A percentile compares a stretch with the other conserved stretches of the same genome.
Conservation (phyloP, 768 basidiomycete species). For the Calocybe gangraenosa region DNA sequence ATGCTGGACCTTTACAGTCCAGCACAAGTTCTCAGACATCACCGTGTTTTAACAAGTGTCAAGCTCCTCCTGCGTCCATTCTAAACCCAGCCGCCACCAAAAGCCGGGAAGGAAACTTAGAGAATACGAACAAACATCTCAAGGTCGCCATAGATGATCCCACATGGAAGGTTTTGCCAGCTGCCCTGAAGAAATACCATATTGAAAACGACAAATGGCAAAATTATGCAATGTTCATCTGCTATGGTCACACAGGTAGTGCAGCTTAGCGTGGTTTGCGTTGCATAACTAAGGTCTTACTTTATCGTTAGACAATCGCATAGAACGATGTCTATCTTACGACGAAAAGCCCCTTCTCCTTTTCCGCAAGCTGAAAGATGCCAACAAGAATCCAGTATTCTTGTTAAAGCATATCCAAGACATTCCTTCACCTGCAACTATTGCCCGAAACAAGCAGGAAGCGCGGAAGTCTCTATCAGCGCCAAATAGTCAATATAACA, state of each 20-base stretch:
- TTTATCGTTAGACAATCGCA: slow-evolving; percentile 51
- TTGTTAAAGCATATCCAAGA: slow-evolving; percentile 98
- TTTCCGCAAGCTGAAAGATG: slow-evolving; percentile 96
- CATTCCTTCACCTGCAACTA: slow-evolving; percentile 94
- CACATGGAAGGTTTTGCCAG: slow-evolving; percentile 43
- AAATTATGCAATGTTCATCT: slow-evolving; percentile 99
- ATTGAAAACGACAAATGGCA: slow-evolving; percentile 99
- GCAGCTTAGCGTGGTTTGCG: slow-evolving; percentile 1
- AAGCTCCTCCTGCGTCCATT: slow-evolving; percentile 25
- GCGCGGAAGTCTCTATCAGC: slow-evolving; percentile 72
- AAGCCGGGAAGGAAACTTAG: slow-evolving; percentile 37
- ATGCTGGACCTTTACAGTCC: slow-evolving; percentile 23
- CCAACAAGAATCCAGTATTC: slow-evolving; percentile 97
- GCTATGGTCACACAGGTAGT: slow-evolving; percentile 88
- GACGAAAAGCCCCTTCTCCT: slow-evolving; percentile 97
- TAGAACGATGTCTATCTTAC: slow-evolving; percentile 93
- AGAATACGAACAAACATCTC: not conserved
- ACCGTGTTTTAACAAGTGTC: slow-evolving; percentile 26
- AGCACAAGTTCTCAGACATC: slow-evolving; percentile 12
- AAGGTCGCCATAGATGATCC: not conserved
- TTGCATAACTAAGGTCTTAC: not conserved
- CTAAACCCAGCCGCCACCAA: slow-evolving; percentile 77
- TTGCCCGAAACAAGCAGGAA: slow-evolving; percentile 95
- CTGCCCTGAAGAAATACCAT: slow-evolving; percentile 97
- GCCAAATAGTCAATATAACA: slow-evolving; percentile 59